Base-by-base conservation (phyloP, 2,329 filamentous ascomycete genomes). In the Chaetomium olivaceum region DNA sequence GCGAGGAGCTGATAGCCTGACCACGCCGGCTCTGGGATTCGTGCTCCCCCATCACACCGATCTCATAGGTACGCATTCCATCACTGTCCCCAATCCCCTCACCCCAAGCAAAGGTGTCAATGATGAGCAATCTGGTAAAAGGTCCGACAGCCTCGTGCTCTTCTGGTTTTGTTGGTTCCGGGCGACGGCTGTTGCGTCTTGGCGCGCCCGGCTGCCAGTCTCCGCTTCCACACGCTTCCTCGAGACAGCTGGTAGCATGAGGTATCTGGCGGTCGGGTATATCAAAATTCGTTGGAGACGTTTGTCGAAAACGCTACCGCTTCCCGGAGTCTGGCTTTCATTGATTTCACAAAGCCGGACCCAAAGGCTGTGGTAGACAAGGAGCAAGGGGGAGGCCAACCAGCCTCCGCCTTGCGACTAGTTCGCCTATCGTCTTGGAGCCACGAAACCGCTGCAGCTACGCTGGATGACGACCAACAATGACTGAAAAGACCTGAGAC, bases 401-500 rank as follows among this genome's bases (percentile, higher is more conserved):
- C 27, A 33, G 21, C 55, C 61, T 63, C 67, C 67, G 69, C 59
- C 71, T 72, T 69, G 57, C 27, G 57, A 52, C 36, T 61, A 65
- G 51, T 62, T 57, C 31, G 39, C 57, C 61, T 21, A 52, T 50
- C 48, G 55, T 58, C 48, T 21, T 62, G 27, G 67, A 70, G 61
- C 68, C 67, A 77, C 74, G 76, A 80, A 85, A 77, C 84, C 83
- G 83, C 75, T 79, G 82, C 72, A 76, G 80, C 79, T 76, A 74
- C 76, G 75, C 68, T 78, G 80, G 68, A 76, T 85, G 81, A 85
- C 76, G 83, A 80, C 76, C 73, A 77, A 74, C 73, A 77, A 75
- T 83, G 85, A 90, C 87, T 90, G 87, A 90, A 90, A 91, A 91
- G 88, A 91, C 84, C 89, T 91, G 89, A 91, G 82, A 81, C 81